Evolutionary conservation across 2,329 filamentous ascomycete species (phyloP).

Genomic region (Bipolaris bicolor): DNA sequence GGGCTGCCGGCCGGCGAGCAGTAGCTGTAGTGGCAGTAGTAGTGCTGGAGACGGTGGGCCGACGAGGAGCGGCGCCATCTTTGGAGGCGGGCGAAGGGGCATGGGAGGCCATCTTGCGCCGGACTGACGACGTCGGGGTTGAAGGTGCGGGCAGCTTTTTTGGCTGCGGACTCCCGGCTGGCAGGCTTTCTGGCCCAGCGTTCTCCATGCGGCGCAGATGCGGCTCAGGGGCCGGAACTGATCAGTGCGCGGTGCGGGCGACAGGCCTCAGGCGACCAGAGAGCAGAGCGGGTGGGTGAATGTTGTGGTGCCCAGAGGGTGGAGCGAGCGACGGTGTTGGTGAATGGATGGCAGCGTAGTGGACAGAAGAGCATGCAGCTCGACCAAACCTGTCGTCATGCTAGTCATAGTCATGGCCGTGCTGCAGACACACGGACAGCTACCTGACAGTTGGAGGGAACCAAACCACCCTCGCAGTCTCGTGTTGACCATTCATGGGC

Average conservation of each 20-base stretch:
- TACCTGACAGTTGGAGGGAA: no score
- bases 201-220: slow-evolving; percentile 12
- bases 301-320: background rate
- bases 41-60: slow-evolving; percentile 27
- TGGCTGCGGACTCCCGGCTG: slow-evolving; percentile 16
- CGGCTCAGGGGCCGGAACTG: slow-evolving; percentile 9
- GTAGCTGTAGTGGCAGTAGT: slow-evolving; percentile 21
- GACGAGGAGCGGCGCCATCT: slow-evolving; percentile 38
- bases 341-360: background rate
- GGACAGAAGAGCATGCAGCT: background rate
- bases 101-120: slow-evolving; percentile 44
- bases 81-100: slow-evolving; percentile 35
- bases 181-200: slow-evolving; percentile 12
- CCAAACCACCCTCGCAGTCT: no score
- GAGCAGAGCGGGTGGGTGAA: background rate
- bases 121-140: slow-evolving; percentile 37
- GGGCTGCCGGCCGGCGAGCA: slow-evolving; percentile 34
- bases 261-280: background rate
- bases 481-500: no score
- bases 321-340: background rate
- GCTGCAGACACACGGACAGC: background rate
- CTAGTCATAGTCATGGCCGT: background rate
- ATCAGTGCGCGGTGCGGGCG: slow-evolving; percentile 3
- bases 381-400: background rate
- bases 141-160: slow-evolving; percentile 31